Evolutionary conservation across 768 basidiomycete genomes (phyloP), one percentile per base, ranked within the genome.

Genomic region (Clitopilus hobsonii): DNA sequence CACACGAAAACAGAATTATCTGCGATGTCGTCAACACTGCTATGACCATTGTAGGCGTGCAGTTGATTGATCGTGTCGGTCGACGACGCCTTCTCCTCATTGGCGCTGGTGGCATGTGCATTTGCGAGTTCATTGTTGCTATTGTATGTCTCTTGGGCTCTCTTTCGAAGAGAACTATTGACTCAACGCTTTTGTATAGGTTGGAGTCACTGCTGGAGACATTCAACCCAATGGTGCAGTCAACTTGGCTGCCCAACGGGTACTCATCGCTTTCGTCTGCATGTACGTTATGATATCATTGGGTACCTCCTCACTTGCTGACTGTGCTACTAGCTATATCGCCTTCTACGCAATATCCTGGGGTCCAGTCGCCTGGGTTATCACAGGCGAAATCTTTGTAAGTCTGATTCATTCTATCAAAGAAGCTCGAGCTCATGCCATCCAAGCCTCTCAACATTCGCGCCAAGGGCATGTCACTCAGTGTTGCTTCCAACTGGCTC

Each of bases 1-100:
- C 11, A 45, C 41, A 20, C n/a, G 2, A 10, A 20, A 18, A 10
- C 22, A 45, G 41, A 20, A 80, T 91, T 57, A 82, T 81, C 56
- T 88, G 86, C 58, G 83, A 81, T 66, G 78, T 90, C 65, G 86
- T 93, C 72, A 89, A 91, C 66, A 83, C 86, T 23, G 76, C 79
- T 67, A 89, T 87, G 73, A 95, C 94, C 48, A 71, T 91, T 23
- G 77, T 89, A 56, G 89, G 88, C 26, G 84, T 94, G 71, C 91
- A 79, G 72, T 82, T 86, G 65, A 83, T 94, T 58, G 93, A 96
- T 68, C 78, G 78, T 52, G 81, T 89, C 65, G 93, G 93, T 62
- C 91, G 93, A 60, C 86, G 93, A 54, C 79, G 81, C 36, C 81
- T 95, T 53, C 81, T 94, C 53, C 74, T 92, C 64, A 78, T 82